Base-by-base conservation (phyloP, 345 rosid genomes). In the Moricandia moricandioides region DNA sequence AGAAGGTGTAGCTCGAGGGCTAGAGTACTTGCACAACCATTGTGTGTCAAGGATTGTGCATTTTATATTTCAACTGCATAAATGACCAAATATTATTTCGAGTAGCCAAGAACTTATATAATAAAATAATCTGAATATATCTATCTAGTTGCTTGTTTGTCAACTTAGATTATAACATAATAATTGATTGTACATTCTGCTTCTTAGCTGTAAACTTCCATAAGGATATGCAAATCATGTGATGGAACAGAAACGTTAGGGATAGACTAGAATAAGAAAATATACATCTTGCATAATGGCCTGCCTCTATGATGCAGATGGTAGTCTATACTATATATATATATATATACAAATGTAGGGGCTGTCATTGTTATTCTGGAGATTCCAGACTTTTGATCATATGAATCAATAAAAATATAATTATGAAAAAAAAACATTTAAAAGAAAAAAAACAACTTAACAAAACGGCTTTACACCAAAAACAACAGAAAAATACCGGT, bases 311-410 rank as follows among this genome's bases (percentile, higher is more conserved):
- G 11, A 73, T 40, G 5, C 8, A 55, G 31, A 55, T 11, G 60
- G 30, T 24, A 55, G 60, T 24, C 7, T 31, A 51, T 8, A 8
- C 7, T 31, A 51, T 8, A 8, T 0, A 35, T 35, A 35, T 0
- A 6, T 33, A 17, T 14, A 14, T 62, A 11, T 14, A n/a, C 1
- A 54, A 55, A 16, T 55, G 18, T 56, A 24, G 56, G 45, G 66
- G 72, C 24, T 66, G 78, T 49, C 72, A 66, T 26, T 66, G 40
- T 65, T 29, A 43, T 66, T 34, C 24, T 18, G 11, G 35, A 18
- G 49, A 65, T 31, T 57, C 59, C 57, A 65, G 52, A 2, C 55
- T 43, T 8, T 63, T 35, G 5, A 21, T 10, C 40, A 4, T 54
- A 55, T 65, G 30, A 40, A 63, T 14, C 17, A 62, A 24, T 62